Base-by-base conservation (phyloP, 495 filamentous ascomycete genomes). In the Daldinia caldariorum region DNA sequence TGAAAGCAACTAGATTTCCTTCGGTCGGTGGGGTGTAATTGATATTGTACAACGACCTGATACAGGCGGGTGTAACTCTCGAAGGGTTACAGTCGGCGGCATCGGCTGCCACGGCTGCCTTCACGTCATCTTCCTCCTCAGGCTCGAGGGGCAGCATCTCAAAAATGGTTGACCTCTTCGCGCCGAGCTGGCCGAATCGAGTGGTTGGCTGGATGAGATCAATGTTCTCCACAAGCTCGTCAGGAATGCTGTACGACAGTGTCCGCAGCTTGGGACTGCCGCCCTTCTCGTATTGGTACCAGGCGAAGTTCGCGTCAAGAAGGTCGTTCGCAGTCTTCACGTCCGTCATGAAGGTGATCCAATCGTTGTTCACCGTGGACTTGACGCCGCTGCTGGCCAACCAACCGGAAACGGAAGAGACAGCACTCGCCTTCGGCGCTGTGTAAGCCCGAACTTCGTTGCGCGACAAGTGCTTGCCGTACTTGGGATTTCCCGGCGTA, bases 1-100 rank as follows among this genome's bases (percentile, higher is more conserved):
- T 80, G 59, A 91, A 87, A 14, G 83, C 88, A 37, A 90, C 74
- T 26, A 80, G 73, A 60, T 84, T 85, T n/a, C 83, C 80, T 13
- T 78, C 78, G 0, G 81, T 79, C 13, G 81, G 68, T 0, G 87
- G 79, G 6, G 77, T 82, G 75, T 87, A 89, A 68, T 83, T 76
- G 60, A 89, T 79, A 63, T 87, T 89, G 80, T 92, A 92, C 69
- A 90, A 72, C 39, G 86, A 78, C 77, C 83, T 84, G 20, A 92
- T 70, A 65, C 89, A 91, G 0, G 75, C 62, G 6, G 89, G 89
- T 5, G 87, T 88, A 69, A 89, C 86, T 51, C 76, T 76, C 32
- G 71, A 75, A 0, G 75, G 74, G 29, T 85, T 79, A 79, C 89
- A 90, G 43, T 74, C 72, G 22, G 74, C 69, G 14, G 59, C 66